Evolutionary conservation across 805 yeast genomes (phyloP), one percentile per base, ranked within the genome.

Genomic region (Sporopachydermia quercuum): DNA sequence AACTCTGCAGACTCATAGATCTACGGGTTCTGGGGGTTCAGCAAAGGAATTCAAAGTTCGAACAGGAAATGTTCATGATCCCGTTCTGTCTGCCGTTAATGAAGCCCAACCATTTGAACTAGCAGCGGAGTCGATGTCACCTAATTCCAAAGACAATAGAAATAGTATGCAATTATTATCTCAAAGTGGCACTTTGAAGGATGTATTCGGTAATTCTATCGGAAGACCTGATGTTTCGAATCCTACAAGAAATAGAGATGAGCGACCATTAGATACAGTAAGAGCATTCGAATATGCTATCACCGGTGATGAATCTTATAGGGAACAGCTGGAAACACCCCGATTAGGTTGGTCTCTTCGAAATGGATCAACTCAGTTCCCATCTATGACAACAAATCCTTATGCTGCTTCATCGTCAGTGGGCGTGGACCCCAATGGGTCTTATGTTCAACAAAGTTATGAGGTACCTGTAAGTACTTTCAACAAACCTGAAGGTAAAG

Each of bases 51-150:
- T 73, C 50, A 78, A 79, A 52, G 65, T 73, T 50, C 71, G 81
- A 49, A 68, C 85, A 1, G 76, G 75, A 34, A 72, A 79, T 41
- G 75, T 79, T 19, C 84, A 80, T 49, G 96, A 86, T 61, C 96
- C 96, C n/a, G 78, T 91, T 43, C 63, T 91, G 45, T 70, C 79
- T 30, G 98, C 98, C 3, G 93, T 91, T 37, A 86, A 81, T 54
- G 97, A 89, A 59, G 89, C 80, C 5, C 97, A 91, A 64, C 98
- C 98, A 5, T 91, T 84, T 56, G 95, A 91, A 60, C 73, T 71
- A 54, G 63, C 66, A 30, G 64, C 61, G 23, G 62, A 58, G 30
- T 63, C 57, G 48, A 54, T 59, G 42, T 56, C 62, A 15, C 37
- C 27, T 37, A 48, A 23, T 27, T 16, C 34, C 15, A 40, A 35